Evolutionary conservation across 345 rosid genomes (phyloP), one percentile per base, ranked within the genome.

Genomic region (Brassica cretica): DNA sequence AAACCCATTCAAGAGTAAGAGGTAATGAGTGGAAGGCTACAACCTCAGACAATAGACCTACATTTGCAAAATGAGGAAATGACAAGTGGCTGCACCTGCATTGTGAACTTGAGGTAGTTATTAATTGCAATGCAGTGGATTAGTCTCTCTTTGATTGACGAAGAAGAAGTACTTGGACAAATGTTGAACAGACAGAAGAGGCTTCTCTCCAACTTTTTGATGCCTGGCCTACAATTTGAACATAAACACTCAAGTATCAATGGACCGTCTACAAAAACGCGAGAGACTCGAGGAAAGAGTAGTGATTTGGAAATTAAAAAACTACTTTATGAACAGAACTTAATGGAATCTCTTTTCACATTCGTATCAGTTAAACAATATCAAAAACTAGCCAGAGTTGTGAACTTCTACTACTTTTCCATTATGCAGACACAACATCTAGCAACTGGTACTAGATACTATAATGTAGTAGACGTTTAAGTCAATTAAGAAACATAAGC

Each of bases 151-250:
- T 27, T 15, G 25, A 19, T 59, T 24, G 11, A 49, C 63, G 70
- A 59, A 44, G 4, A 74, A 58, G 32, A 46, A 9, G 62, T 84
- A 94, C 98, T 93, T 93, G 98, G 70, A 84, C 76, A 82, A 94
- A 89, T 65, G 96, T 88, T 53, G 96, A 90, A 32, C 16, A 49
- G 99, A 90, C 66, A 95, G 91, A 77, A 89, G 91, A 37, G 98
- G 91, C 85, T 93, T 95, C 81, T 95, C 99, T 30, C 99, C 98
- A 78, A 91, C 89, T 76, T 95, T 93, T 64, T 91, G 93, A 71
- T 10, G 81, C 64, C 97, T 84, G 75, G 96, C 89, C 99, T 21
- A 21, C 24, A 21, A 21, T 21, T 21, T 21, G 24, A 21, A 21
- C 24, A 21, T 21, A 21, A 21, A 21, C 24, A 21, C 24, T 21